phyloP scores from a whole-genome alignment of 2,329 filamentous ascomycete species.

The Penicillium fuscoglaucum region DNA sequence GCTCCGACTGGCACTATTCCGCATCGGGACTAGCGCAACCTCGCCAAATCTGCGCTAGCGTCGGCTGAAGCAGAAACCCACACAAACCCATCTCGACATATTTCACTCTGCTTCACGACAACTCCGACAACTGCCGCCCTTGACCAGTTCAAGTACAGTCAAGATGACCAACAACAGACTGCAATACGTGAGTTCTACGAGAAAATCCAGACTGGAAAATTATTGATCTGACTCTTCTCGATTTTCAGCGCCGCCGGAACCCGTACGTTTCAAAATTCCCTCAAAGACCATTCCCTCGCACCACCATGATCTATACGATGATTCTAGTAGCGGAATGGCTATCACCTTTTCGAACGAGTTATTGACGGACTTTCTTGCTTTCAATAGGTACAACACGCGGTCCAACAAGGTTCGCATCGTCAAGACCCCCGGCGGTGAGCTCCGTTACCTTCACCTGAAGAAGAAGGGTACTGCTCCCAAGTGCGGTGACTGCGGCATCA shows the following conservation, averaged over 20 bases:
- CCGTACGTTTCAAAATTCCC: conserved; percentile 59
- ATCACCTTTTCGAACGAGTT: conserved; percentile 19
- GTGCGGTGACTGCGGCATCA: conserved; percentile 98
- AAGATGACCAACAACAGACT: conserved; percentile 57
- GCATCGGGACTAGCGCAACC: conserved; percentile 40
- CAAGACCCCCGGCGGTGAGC: conserved; percentile 94
- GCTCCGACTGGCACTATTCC: conserved; percentile 37
- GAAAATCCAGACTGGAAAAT: conserved; percentile 2
- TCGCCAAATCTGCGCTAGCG: conserved; percentile 42
- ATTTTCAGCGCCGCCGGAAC: conserved; percentile 69
- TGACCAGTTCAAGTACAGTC: conserved; percentile 48
- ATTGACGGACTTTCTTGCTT: conserved; percentile 35
- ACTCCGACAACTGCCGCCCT: conserved; percentile 47
- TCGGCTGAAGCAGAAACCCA: conserved; percentile 40
- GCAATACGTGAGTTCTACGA: conserved; percentile 46
- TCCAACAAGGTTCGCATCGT: conserved; percentile 95
- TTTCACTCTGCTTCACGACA: conserved; percentile 40
- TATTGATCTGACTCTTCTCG: conserved; percentile 31
- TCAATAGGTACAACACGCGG: conserved; percentile 87
- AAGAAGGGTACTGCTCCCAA: conserved; percentile 98
- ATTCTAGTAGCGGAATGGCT: conserved; percentile 7
- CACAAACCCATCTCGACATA: conserved; percentile 46
- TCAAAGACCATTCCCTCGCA: conserved; percentile 17
- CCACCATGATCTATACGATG: conserved; percentile 25
- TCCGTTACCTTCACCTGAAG: conserved; percentile 98